phyloP scores from a whole-genome alignment of 345 rosid species.

The Eucalyptus regnans region DNA sequence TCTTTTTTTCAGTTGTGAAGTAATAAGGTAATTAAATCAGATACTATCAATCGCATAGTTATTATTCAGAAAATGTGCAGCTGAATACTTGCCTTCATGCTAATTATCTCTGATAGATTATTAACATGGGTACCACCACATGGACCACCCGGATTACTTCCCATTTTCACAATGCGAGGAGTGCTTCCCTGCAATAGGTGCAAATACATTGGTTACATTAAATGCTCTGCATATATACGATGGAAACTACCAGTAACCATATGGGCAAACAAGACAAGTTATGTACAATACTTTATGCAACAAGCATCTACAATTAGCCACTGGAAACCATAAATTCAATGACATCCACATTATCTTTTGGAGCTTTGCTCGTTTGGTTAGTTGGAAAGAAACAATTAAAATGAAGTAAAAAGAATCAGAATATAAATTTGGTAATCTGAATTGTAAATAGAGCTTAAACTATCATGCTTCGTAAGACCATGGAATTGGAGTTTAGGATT shows the following conservation, averaged over 20 bases:
- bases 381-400: neutral
- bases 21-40: neutral
- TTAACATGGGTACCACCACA: conserved; percentile 91
- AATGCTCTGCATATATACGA: neutral
- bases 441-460: neutral
- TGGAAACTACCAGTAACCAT: neutral
- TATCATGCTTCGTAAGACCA: neutral
- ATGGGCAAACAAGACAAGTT: neutral
- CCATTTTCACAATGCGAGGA: conserved; percentile 67
- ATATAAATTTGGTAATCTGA: neutral
- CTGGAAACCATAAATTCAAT: neutral
- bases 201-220: neutral
- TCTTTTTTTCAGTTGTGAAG: neutral
- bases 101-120: conserved; percentile 56
- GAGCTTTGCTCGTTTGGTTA: neutral
- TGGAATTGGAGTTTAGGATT: neutral
- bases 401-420: neutral
- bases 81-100: conserved; percentile 43
- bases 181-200: conserved; percentile 46
- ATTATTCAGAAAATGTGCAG: neutral
- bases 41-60: neutral
- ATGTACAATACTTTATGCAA: neutral
- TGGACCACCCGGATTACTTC: conserved; percentile 62
- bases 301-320: neutral
- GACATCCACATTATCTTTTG: neutral